Evolutionary conservation across 2,329 filamentous ascomycete species (phyloP).

Genomic region (Calonectria pseudoreteaudii): DNA sequence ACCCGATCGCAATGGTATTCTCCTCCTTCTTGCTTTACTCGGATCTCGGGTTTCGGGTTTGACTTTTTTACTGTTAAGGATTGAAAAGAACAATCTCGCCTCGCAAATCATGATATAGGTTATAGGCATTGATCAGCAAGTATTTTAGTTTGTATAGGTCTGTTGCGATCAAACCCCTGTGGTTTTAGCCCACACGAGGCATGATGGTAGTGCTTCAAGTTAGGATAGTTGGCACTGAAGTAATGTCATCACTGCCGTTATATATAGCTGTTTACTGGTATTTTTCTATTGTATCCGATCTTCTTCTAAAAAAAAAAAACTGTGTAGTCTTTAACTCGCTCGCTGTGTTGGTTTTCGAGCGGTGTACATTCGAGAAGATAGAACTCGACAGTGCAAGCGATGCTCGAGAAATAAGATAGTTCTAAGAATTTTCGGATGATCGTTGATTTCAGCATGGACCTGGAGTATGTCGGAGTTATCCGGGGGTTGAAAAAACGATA

Average conservation of each 20-base stretch:
- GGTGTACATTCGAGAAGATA: neutral
- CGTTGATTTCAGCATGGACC: neutral
- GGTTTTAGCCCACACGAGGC: neutral
- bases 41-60: constrained; percentile 27
- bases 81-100: neutral
- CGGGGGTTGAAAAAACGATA: too few species aligned
- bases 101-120: neutral
- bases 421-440: neutral
- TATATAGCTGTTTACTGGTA: neutral
- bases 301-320: too few species aligned
- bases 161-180: neutral
- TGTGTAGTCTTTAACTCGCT: too few species aligned
- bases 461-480: neutral
- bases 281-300: too few species aligned
- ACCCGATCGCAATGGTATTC: neutral
- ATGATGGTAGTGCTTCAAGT: neutral
- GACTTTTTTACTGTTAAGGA: neutral
- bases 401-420: neutral
- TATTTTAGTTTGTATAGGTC: neutral
- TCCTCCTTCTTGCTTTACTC: neutral
- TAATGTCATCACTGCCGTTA: neutral
- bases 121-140: too few species aligned
- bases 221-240: neutral
- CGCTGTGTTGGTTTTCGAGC: neutral
- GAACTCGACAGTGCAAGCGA: neutral